These are phyloP conservation scores for Mucor piriformis DNA, from an alignment of 371 early-diverging fungal species.

Conservation along the genomic window DNA sequence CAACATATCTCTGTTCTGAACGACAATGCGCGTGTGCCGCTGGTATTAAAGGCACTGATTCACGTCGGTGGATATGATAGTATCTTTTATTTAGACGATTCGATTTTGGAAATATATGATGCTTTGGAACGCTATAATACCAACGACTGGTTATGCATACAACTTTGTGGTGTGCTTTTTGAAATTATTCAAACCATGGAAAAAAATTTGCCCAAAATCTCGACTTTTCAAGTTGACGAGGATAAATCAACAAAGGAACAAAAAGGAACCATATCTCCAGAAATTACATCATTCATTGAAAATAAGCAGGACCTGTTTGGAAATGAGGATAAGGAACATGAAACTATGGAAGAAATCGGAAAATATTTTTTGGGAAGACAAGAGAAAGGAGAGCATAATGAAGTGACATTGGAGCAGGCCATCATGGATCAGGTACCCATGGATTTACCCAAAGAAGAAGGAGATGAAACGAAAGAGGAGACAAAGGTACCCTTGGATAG, in stretches of 20 bases:
- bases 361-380: conserved; percentile 48
- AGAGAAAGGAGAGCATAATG: conserved; percentile 23
- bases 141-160: conserved; percentile 37
- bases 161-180: conserved; percentile 47
- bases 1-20: conserved; percentile 48
- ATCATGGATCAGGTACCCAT: conserved; percentile 16
- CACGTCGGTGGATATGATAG: conserved; percentile 48
- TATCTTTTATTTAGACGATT: conserved; percentile 58
- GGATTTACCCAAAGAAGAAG: conserved; percentile 10
- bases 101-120: conserved; percentile 63
- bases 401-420: conserved; percentile 25
- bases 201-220: neutral
- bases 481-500: conserved; percentile 26
- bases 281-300: conserved; percentile 32
- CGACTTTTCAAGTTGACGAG: neutral
- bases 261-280: conserved; percentile 17
- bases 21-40: conserved; percentile 50
- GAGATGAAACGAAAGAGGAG: conserved; percentile 8
- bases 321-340: conserved; percentile 1
- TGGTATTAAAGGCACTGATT: conserved; percentile 61
- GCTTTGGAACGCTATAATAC: conserved; percentile 54
- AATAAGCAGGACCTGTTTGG: conserved; percentile 1
- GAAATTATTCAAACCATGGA: conserved; percentile 41
- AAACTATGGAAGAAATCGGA: conserved; percentile 50
- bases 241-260: neutral